These are phyloP conservation scores for Suillus bovinus DNA, from an alignment of 768 basidiomycete genomes.

Conservation along the genomic window DNA sequence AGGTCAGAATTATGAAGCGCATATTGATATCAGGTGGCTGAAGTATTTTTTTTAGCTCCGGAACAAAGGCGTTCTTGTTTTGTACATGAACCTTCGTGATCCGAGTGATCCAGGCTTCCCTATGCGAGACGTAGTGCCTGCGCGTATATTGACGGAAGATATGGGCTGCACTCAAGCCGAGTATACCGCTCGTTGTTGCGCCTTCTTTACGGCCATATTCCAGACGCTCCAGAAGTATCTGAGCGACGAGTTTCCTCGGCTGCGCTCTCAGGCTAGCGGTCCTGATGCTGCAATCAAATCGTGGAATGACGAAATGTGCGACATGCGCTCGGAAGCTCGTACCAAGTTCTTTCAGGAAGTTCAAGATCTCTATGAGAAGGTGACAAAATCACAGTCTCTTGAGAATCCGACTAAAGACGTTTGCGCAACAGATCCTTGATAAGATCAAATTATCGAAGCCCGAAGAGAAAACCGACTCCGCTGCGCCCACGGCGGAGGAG, in stretches of 20 bases:
- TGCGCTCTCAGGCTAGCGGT: background rate
- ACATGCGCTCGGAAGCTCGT: background rate
- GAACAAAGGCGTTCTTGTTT: constrained; percentile 16
- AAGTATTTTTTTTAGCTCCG: constrained; percentile 14
- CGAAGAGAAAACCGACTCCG: background rate
- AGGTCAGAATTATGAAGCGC: too few species aligned
- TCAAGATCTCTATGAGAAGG: background rate
- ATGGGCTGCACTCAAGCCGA: background rate
- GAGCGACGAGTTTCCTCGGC: background rate
- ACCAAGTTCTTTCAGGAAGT: constrained; percentile 4
- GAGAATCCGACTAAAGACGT: background rate
- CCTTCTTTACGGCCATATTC: constrained; percentile 20
- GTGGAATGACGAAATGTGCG: background rate
- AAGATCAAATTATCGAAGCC: background rate
- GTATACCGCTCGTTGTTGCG: constrained; percentile 13
- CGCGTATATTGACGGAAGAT: constrained; percentile 15
- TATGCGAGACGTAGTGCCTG: constrained; percentile 15
- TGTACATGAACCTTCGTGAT: constrained; percentile 19
- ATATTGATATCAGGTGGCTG: too few species aligned
- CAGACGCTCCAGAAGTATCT: constrained; percentile 1
- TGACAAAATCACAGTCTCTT: background rate
- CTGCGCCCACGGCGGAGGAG: background rate
- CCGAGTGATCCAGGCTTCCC: constrained; percentile 15
- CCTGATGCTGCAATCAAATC: background rate
- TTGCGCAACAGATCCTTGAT: background rate